A percentile compares a stretch with the other conserved stretches of the same genome.
phyloP scores from a whole-genome alignment of 805 yeast genomes.

The Saccharomycopsis olivae region DNA sequence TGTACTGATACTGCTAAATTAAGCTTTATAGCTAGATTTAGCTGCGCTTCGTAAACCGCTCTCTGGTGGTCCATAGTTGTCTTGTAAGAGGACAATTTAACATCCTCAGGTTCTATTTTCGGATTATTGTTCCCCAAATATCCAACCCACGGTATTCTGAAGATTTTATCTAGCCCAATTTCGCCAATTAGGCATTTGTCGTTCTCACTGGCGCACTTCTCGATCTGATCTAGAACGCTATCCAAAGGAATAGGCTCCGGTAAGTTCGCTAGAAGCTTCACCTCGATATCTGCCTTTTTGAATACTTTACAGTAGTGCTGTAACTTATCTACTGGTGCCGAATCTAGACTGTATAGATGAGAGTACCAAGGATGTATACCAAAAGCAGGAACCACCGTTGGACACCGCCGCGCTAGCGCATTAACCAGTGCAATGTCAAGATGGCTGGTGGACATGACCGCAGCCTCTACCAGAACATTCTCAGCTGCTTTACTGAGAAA shows the following conservation, averaged over 20 bases:
- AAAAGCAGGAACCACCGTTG: slow-evolving; percentile 31
- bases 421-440: slow-evolving; percentile 26
- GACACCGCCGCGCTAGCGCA: slow-evolving; percentile 14
- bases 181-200: slow-evolving; percentile 75
- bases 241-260: slow-evolving; percentile 2
- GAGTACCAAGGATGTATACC: slow-evolving; percentile 93
- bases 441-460: slow-evolving; percentile 40
- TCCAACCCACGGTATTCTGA: slow-evolving; percentile 55
- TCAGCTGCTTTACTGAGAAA: neutral
- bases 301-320: neutral
- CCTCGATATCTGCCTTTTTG: slow-evolving; percentile 1
- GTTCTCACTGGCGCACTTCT: neutral
- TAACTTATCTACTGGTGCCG: no score
- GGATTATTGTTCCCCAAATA: slow-evolving; percentile 31
- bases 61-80: slow-evolving; percentile 62
- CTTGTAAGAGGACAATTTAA: slow-evolving; percentile 31
- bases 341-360: slow-evolving; percentile 28
- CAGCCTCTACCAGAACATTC: slow-evolving; percentile 1
- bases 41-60: slow-evolving; percentile 36
- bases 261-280: neutral
- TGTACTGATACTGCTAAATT: slow-evolving; percentile 61
- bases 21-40: slow-evolving; percentile 41
- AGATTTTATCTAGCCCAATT: slow-evolving; percentile 77
- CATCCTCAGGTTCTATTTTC: neutral
- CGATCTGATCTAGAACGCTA: no score